Base-by-base conservation (phyloP, 192 early-diverging fungal species). In the Entrophospora sp. region DNA sequence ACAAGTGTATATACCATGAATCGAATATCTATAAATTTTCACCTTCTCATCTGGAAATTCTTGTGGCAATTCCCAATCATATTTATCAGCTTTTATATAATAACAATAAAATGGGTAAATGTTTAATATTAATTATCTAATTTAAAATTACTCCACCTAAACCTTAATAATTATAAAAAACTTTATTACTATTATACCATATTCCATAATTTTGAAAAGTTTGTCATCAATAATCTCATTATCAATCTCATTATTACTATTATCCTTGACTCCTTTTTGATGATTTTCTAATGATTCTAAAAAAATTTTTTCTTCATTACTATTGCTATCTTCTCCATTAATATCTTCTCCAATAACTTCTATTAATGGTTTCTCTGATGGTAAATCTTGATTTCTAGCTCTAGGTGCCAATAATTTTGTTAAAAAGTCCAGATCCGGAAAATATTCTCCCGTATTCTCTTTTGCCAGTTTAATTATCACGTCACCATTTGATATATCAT, bases 51-150 rank as follows among this genome's bases (percentile, higher is more conserved):
- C 71, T 3, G 71, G 73, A 24, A 90, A 48, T 55, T 80, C 73
- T 64, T 97, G 93, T 5, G 87, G 85, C 16, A 92, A 69, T 48
- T 92, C 89, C 95, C 95, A 98, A 64, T 95, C 84, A 72, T 90
- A 90, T 31, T 88, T 80, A 20, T 82, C 80, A 40, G 78, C 82
- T 74, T 65, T 27, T 53, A 25, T 20, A 5, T 13, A 0, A 34
- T 20, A 20, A n/a, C n/a, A n/a, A n/a, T n/a, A n/a, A n/a, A n/a
- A n/a, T n/a, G n/a, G n/a, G n/a, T n/a, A n/a, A n/a, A n/a, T n/a
- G n/a, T n/a, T n/a, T n/a, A n/a, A n/a, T n/a, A n/a, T n/a, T n/a
- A n/a, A n/a, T n/a, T n/a, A n/a, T n/a, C n/a, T n/a, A n/a, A n/a
- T n/a, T n/a, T n/a, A n/a, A n/a, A n/a, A n/a, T n/a, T n/a, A n/a